Evolutionary conservation across 2,329 filamentous ascomycete species (phyloP).

Genomic region (Triangularia setosa): DNA sequence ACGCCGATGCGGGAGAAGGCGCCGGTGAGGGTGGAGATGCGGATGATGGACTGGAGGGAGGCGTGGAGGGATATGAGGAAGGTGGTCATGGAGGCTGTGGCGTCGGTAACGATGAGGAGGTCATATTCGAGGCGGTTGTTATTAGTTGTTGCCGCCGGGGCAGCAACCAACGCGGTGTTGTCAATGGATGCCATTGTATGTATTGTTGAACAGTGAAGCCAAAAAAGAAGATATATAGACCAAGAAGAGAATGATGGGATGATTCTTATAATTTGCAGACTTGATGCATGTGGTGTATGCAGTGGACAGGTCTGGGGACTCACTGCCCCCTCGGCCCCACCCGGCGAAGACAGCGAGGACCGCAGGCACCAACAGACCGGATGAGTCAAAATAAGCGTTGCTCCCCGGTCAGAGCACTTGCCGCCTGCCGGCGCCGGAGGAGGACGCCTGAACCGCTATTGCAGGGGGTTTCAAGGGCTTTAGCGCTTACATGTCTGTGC

Average conservation of each 20-base stretch:
- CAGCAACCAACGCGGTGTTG: background rate
- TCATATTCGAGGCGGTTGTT: constrained; percentile 32
- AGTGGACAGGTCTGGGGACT: background rate
- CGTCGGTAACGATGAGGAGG: constrained; percentile 45
- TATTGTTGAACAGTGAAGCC: background rate
- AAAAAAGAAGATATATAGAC: background rate
- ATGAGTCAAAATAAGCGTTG: background rate
- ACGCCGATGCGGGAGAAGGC: constrained; percentile 49
- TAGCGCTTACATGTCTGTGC: background rate
- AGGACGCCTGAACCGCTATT: background rate
- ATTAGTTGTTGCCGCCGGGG: background rate
- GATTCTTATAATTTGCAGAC: background rate
- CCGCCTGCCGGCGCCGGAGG: background rate
- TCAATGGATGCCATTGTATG: background rate
- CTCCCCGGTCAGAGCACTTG: background rate
- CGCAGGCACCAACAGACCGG: background rate
- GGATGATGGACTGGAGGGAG: constrained; percentile 49
- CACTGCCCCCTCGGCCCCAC: background rate
- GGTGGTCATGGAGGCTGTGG: constrained; percentile 42
- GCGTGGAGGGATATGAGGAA: constrained; percentile 42
- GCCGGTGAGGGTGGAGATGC: constrained; percentile 44
- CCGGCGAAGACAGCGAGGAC: background rate
- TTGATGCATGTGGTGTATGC: background rate
- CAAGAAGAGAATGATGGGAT: background rate
- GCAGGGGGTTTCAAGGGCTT: background rate